Base-by-base conservation (phyloP, 306 rosid species). In the Castanea crenata region DNA sequence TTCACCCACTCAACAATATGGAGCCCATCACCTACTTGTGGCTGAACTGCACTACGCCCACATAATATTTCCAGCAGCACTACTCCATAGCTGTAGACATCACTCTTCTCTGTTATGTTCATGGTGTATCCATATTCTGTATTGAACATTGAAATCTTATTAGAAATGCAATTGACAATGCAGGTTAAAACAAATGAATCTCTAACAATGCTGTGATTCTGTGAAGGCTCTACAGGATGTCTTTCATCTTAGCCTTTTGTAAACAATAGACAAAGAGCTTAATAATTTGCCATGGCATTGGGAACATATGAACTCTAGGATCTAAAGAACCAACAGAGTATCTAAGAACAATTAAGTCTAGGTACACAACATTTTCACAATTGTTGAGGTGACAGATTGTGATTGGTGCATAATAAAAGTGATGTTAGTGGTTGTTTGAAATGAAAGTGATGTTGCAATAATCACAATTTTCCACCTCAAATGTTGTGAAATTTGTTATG, bases 1-100 rank as follows among this genome's bases (percentile, higher is more conserved):
- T 96, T 96, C 73, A 96, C 94, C 99, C 99, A 96, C 81, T 96
- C 99, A 31, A 96, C 98, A 57, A 96, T 96, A 94, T 96, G 99
- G 52, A 86, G 87, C 18, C 96, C 97, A 63, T 90, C 98, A 80
- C 90, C 99, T 7, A 84, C 77, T 10, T 89, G 94, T 19, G 91
- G 59, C 62, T 96, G 94, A 1, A 96, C 92, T 2, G 99, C 99
- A 16, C 92, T 90, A 2, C 98, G 89, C 7, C 99, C 97, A 5
- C 97, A 91, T 81, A 96, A 85, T 78, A 93, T 96, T 88, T 91
- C 98, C 52, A 96, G 86, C 85, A 96, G 80, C 9, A 96, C 99
- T 63, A 96, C 97, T 63, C 99, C 99, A 79, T 89, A 96, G 63
- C 99, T 96, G 77, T 96, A 96, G 15, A 96, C 99, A 23, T 96